phyloP scores from a whole-genome alignment of 805 yeast genomes.

The Saccharomycopsis capsularis region DNA sequence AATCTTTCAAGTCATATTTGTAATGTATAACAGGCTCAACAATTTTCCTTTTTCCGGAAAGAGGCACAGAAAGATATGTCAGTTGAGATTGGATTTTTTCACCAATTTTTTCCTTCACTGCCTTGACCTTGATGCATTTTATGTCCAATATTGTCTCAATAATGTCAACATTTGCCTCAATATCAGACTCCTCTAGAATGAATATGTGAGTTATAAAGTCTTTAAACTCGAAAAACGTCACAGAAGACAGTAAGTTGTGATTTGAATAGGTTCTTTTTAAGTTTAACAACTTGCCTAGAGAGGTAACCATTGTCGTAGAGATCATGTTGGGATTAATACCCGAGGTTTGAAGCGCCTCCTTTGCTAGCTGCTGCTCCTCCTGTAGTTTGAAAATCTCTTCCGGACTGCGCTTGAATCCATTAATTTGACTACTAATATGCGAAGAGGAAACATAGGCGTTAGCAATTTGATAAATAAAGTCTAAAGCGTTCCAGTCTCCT shows the following conservation, averaged over 20 bases:
- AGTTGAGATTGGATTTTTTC: no score
- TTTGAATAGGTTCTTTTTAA: slow-evolving; percentile 5
- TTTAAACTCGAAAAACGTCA: slow-evolving; percentile 30
- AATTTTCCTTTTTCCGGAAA: background rate
- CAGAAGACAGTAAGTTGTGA: background rate
- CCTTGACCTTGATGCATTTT: slow-evolving; percentile 37
- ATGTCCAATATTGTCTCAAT: slow-evolving; percentile 38
- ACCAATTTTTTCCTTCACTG: slow-evolving; percentile 25
- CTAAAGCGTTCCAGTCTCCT: slow-evolving; percentile 51
- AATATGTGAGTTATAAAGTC: slow-evolving; percentile 58
- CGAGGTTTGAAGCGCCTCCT: background rate
- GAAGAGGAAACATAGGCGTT: slow-evolving; percentile 51
- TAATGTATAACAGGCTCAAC: slow-evolving; percentile 5
- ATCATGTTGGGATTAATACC: slow-evolving; percentile 2
- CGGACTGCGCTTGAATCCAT: no score
- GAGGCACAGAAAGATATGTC: no score
- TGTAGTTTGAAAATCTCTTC: background rate
- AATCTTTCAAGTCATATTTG: slow-evolving; percentile 35
- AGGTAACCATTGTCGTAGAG: background rate
- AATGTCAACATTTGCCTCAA: slow-evolving; percentile 39
- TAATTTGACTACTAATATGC: slow-evolving; percentile 17
- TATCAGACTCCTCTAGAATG: slow-evolving; percentile 44
- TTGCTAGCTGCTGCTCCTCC: background rate
- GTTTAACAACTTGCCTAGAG: background rate
- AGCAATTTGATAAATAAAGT: slow-evolving; percentile 49